phyloP scores from a whole-genome alignment of 2,329 filamentous ascomycete genomes.

The Chaetomiaceae sp. region DNA sequence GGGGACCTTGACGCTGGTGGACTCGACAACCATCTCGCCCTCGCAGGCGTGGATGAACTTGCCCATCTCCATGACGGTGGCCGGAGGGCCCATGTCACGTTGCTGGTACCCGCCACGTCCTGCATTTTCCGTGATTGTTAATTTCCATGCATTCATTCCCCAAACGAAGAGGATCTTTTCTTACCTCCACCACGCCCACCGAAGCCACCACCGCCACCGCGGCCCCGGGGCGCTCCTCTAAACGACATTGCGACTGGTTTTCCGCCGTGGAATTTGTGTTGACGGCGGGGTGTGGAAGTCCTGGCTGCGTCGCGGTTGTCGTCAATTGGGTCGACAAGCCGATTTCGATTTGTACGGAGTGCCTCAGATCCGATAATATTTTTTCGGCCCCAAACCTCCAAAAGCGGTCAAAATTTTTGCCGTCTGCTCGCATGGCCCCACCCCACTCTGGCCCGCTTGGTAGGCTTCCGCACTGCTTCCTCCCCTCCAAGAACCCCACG shows the following conservation, averaged over 20 bases:
- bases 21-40: conserved; percentile 96
- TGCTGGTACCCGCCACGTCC: conserved; percentile 59
- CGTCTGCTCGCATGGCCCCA: background rate
- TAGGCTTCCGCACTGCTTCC: background rate
- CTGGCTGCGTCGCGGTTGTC: conserved; percentile 11
- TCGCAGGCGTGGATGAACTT: conserved; percentile 91
- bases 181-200: conserved; percentile 41
- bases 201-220: conserved; percentile 40
- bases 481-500: background rate
- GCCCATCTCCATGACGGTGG: conserved; percentile 75
- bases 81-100: conserved; percentile 57
- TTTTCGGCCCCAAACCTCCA: conserved; percentile 16
- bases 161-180: conserved; percentile 24
- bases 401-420: conserved; percentile 24
- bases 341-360: background rate
- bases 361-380: conserved; percentile 10
- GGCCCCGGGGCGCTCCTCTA: conserved; percentile 46
- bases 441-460: conserved; percentile 1
- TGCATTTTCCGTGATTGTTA: conserved; percentile 28
- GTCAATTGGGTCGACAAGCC: too few relatives aligned
- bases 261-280: conserved; percentile 15
- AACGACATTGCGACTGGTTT: conserved; percentile 52
- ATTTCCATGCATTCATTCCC: background rate
- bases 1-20: conserved; percentile 89
- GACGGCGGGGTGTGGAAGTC: conserved; percentile 9